These are phyloP conservation scores for Conticribra weissflogii DNA, from an alignment of 108 stramenopile genomes.

Conservation along the genomic window DNA sequence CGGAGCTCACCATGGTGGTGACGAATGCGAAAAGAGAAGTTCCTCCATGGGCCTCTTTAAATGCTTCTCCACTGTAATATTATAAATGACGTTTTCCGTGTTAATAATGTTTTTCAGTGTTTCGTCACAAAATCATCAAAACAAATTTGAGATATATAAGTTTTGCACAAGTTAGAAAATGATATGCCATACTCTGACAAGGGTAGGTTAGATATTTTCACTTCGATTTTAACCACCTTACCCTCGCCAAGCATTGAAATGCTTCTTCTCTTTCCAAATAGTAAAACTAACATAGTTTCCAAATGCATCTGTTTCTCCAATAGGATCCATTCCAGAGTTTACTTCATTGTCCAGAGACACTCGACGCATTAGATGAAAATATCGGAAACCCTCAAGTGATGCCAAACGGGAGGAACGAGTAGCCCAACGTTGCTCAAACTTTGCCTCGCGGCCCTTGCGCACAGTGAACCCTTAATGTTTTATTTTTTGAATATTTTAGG, in stretches of 20 bases:
- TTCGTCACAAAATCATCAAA: neutral
- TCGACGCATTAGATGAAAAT: conserved; percentile 87
- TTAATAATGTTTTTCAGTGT: no score
- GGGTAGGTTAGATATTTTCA: no score
- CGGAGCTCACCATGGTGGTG: conserved; percentile 76
- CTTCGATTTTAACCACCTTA: neutral
- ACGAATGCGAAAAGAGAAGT: conserved; percentile 73
- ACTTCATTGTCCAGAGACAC: conserved; percentile 56
- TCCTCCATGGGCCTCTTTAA: conserved; percentile 93
- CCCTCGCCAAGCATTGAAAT: conserved; percentile 81
- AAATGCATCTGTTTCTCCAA: conserved; percentile 26
- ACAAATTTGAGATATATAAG: neutral
- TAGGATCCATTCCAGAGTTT: conserved; percentile 46
- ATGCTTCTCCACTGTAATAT: conserved; percentile 81
- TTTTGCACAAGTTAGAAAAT: no score
- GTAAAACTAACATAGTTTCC: conserved; percentile 88
- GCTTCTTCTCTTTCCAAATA: conserved; percentile 84
- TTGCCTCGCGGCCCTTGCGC: conserved; percentile 65
- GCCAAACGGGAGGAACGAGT: conserved; percentile 79
- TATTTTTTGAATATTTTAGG: neutral
- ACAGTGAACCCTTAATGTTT: conserved; percentile 63
- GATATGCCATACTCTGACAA: no score
- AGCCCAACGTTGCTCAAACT: conserved; percentile 91
- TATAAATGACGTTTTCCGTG: no score
- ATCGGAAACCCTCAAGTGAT: conserved; percentile 80